Conservation (phyloP, 768 basidiomycete genomes). For the Termitomyces sp. region DNA sequence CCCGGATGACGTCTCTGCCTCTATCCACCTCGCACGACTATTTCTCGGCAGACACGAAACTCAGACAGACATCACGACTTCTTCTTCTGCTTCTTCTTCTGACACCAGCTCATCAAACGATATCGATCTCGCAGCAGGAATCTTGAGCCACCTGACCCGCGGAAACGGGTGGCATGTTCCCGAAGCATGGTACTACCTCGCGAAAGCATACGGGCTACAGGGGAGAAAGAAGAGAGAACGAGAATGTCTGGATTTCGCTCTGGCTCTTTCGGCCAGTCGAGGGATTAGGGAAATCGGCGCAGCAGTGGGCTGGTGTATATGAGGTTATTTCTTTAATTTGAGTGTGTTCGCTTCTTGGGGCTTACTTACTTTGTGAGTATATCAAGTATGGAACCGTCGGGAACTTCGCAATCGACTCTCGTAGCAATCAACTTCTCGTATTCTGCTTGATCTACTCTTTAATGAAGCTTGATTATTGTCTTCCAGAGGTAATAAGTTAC, state of each 20-base stretch:
- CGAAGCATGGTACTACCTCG: slow-evolving; percentile 94
- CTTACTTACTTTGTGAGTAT: no score
- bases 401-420: neutral
- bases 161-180: slow-evolving; percentile 87
- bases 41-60: slow-evolving; percentile 45
- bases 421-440: no score
- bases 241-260: slow-evolving; percentile 15
- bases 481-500: no score
- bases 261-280: slow-evolving; percentile 13
- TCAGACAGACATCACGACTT: no score
- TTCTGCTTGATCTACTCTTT: neutral
- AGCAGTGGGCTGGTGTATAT: slow-evolving; percentile 20
- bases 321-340: neutral
- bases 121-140: slow-evolving; percentile 78
- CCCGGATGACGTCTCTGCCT: slow-evolving; percentile 75
- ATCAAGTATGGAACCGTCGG: neutral
- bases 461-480: no score
- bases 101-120: slow-evolving; percentile 20
- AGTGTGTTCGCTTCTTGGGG: neutral
- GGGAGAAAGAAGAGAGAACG: slow-evolving; percentile 16
- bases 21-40: slow-evolving; percentile 73
- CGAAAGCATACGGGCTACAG: slow-evolving; percentile 65
- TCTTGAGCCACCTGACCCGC: slow-evolving; percentile 73
- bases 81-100: no score
- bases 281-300: slow-evolving; percentile 16